Conservation (phyloP, 768 basidiomycete species). For the Porpolomopsis calyptriformis region DNA sequence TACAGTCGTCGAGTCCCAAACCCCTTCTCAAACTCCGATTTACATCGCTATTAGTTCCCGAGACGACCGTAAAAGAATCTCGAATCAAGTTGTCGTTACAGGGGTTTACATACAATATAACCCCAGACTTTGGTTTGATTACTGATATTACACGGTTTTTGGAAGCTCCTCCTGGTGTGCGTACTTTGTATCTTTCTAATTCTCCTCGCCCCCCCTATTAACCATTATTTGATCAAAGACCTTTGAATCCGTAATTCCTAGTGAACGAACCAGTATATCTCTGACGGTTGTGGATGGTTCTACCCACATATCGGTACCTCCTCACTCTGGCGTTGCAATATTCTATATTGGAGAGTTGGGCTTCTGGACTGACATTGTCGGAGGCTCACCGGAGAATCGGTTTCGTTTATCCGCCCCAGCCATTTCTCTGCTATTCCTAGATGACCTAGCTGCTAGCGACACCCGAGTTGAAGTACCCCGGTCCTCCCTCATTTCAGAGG, state of each 20-base stretch:
- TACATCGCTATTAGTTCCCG: constrained; percentile 49
- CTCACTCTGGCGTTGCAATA: constrained; percentile 54
- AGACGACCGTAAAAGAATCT: constrained; percentile 68
- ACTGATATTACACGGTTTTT: constrained; percentile 51
- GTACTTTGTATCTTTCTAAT: not conserved
- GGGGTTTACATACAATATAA: constrained; percentile 52
- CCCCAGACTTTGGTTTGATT: constrained; percentile 53
- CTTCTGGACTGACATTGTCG: constrained; percentile 65
- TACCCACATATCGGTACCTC: constrained; percentile 46
- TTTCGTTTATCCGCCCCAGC: constrained; percentile 40
- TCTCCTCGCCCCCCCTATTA: constrained; percentile 2
- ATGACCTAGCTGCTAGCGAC: constrained; percentile 34
- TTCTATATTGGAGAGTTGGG: constrained; percentile 54
- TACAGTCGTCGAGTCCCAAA: constrained; percentile 34
- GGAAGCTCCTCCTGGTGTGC: constrained; percentile 82
- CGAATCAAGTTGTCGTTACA: constrained; percentile 51
- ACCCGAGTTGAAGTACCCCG: constrained; percentile 18
- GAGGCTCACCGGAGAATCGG: constrained; percentile 46
- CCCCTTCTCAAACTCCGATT: constrained; percentile 57
- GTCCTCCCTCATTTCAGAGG: constrained; percentile 17
- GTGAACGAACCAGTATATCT: constrained; percentile 67
- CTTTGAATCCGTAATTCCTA: constrained; percentile 89
- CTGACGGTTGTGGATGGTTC: constrained; percentile 59
- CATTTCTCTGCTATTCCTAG: constrained; percentile 37
- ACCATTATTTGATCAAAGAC: constrained; percentile 38